phyloP scores from a whole-genome alignment of 371 early-diverging fungal genomes.

The Mortierella sp. region DNA sequence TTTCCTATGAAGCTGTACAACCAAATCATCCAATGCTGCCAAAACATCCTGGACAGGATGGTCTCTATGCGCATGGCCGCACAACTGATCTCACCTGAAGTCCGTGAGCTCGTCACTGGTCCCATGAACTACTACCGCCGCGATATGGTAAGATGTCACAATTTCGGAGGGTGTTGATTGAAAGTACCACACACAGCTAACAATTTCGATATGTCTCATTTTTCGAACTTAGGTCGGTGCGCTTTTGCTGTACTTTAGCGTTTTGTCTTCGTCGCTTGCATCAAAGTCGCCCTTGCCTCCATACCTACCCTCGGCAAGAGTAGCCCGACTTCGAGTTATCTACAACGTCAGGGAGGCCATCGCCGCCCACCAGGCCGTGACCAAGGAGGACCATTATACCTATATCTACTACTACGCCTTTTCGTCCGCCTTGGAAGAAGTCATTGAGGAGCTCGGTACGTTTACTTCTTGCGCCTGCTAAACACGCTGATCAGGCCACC shows the following conservation, averaged over 20 bases:
- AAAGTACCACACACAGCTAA: too few relatives aligned
- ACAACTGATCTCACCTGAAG: slow-evolving; percentile 63
- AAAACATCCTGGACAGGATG: slow-evolving; percentile 70
- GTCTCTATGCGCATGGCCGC: slow-evolving; percentile 68
- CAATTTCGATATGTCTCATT: not conserved
- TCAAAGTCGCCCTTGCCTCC: slow-evolving; percentile 71
- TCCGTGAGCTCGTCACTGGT: slow-evolving; percentile 54
- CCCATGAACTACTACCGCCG: slow-evolving; percentile 64
- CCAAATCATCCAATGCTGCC: slow-evolving; percentile 68
- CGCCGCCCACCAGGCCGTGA: slow-evolving; percentile 41
- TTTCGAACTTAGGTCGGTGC: slow-evolving; percentile 41
- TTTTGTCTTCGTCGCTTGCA: slow-evolving; percentile 65
- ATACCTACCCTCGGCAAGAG: slow-evolving; percentile 70
- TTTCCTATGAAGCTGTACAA: slow-evolving; percentile 71
- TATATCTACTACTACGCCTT: slow-evolving; percentile 59
- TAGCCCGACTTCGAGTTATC: slow-evolving; percentile 66
- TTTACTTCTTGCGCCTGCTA: not conserved
- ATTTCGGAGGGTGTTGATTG: not conserved
- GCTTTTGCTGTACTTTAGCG: slow-evolving; percentile 57
- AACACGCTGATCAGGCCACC: too few relatives aligned
- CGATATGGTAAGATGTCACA: slow-evolving; percentile 62
- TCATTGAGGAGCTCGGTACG: slow-evolving; percentile 70
- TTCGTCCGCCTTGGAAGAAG: slow-evolving; percentile 63
- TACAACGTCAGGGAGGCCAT: slow-evolving; percentile 60
- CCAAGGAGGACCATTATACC: slow-evolving; percentile 54